phyloP scores from a whole-genome alignment of 306 rosid genomes.

The Benincasa hispida region DNA sequence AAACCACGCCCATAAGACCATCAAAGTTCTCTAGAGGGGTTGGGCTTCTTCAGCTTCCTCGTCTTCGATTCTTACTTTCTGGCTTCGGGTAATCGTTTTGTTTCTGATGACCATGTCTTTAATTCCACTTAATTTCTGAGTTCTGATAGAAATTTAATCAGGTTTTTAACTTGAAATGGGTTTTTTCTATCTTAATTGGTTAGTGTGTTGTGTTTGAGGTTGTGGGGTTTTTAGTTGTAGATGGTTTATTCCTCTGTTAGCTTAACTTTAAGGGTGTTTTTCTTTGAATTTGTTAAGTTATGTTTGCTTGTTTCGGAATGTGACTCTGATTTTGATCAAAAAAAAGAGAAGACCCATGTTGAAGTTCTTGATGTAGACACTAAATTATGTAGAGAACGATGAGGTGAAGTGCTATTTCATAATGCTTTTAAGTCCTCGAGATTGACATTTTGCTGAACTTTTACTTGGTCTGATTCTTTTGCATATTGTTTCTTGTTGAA shows the following conservation, averaged over 20 bases:
- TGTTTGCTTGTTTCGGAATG: neutral
- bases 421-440: neutral
- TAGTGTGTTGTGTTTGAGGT: neutral
- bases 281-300: neutral
- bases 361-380: neutral
- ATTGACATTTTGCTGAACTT: neutral
- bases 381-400: neutral
- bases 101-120: neutral
- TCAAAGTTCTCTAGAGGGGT: neutral
- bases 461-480: neutral
- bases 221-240: neutral
- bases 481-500: neutral
- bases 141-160: neutral
- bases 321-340: neutral
- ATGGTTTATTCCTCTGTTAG: neutral
- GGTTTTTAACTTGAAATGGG: neutral
- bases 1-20: neutral
- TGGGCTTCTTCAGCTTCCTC: neutral
- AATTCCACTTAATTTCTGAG: neutral
- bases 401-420: neutral
- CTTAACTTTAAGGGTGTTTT: neutral
- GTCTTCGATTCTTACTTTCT: neutral
- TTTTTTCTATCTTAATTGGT: neutral
- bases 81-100: neutral
- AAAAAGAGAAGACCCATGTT: neutral